Evolutionary conservation across 768 basidiomycete genomes (phyloP), one percentile per base, ranked within the genome.

Genomic region (Trametopsis cervina): DNA sequence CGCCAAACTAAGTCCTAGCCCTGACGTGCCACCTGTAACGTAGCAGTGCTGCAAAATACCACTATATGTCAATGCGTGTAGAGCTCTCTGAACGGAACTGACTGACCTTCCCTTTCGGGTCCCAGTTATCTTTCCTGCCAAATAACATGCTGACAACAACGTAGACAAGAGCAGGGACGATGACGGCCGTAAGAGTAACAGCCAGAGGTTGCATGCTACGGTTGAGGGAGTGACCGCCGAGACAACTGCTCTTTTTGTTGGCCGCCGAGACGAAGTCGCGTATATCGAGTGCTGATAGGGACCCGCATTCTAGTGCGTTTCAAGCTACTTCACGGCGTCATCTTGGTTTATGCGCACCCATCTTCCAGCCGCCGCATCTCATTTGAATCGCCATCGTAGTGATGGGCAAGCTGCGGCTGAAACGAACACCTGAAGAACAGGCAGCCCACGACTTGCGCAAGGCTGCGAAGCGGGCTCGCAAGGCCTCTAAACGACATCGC

Each of bases 21-120:
- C 92, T 12, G 81, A 72, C 36, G 82, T 85, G 2, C 88, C 91
- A 2, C 92, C 92, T 0, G 90, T 90, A 15, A 95, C 70, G 60
- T 90, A 89, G 64, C 81, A 80, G 56, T 92, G 88, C 92, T 94
- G 50, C 9, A 44, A 13, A 38, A 44, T 25, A 20, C 23, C 29
- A 17, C 23, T 12, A 10, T 9, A 17, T 15, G 12, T 15, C 15
- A n/a, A n/a, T n/a, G n/a, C 4, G 4, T 37, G 17, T 33, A 40
- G 39, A 40, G 42, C 36, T 22, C 13, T 20, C 18, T 45, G 27
- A 44, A 42, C 46, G 10, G 42, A 33, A 4, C 15, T 26, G 17
- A 6, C 42, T 24, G 40, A 53, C 54, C 52, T 46, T 42, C 33
- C n/a, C 45, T 41, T 18, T 23, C 18, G 65, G 60, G 27, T 57